These are phyloP conservation scores for Aegilops umbellulata DNA, from an alignment of 176 grass and related monocot genomes.

Conservation along the genomic window DNA sequence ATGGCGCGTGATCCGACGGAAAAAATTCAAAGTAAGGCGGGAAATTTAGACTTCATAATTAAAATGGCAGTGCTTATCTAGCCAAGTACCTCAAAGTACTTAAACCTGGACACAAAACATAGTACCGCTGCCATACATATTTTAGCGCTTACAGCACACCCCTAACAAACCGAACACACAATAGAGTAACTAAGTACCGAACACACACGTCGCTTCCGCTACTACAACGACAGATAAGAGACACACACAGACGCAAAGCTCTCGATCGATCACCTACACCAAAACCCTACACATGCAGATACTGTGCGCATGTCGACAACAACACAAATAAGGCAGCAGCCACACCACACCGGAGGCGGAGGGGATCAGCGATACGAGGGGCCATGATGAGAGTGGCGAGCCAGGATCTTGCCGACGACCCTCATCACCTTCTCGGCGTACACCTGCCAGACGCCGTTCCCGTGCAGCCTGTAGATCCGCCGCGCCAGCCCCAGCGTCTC, in stretches of 20 bases:
- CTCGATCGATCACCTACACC: not conserved
- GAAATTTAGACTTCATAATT: too few relatives aligned
- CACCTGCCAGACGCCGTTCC: not conserved
- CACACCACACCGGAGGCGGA: not conserved
- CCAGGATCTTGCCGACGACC: not conserved
- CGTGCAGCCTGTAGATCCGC: conserved; percentile 28
- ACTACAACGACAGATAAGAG: not conserved
- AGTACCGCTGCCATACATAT: too few relatives aligned
- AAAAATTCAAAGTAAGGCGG: too few relatives aligned
- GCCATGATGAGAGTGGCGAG: not conserved
- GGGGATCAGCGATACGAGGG: not conserved
- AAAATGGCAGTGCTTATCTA: too few relatives aligned
- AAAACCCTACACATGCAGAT: not conserved
- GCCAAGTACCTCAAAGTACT: too few relatives aligned
- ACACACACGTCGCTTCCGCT: not conserved
- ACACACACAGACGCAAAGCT: not conserved
- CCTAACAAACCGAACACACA: not conserved
- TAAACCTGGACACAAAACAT: too few relatives aligned
- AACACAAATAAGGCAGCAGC: not conserved
- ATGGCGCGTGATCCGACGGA: too few relatives aligned
- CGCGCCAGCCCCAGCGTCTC: conserved; percentile 4
- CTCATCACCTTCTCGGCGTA: conserved; percentile 16
- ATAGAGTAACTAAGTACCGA: not conserved
- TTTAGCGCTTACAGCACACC: not conserved
- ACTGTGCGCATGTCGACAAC: not conserved